Base-by-base conservation (phyloP, 2,329 filamentous ascomycete species). In the Phyllosticta citrichinensis region DNA sequence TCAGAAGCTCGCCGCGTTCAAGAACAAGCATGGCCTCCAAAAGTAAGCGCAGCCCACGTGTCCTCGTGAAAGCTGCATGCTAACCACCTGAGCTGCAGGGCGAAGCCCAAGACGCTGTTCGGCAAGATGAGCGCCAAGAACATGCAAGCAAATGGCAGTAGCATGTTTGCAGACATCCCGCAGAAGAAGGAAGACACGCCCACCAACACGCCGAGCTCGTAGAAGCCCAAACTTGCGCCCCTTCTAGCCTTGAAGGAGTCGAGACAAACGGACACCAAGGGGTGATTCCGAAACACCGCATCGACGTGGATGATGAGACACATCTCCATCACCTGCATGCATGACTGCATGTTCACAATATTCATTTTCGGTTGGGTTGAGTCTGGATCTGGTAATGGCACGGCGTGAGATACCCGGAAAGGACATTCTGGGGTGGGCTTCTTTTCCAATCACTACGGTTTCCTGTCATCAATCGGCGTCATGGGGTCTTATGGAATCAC, bases 21-120 rank as follows among this genome's bases (percentile, higher is more conserved):
- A 89, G 76, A 89, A 84, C 77, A 91, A 91, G 79, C 87, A 90
- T 69, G 86, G 86, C 64, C 82, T 82, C 76, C 93, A 91, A 87
- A 90, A 80, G 71, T 76, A 67, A 62, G 71, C 19, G 40, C 14
- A 4, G 27, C 55, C 17, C 25, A 27, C 14, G 2, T 52, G 40
- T 33, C 22, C 2, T 4, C 19, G 17, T 14, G 24, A 14, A 10
- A 33, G 52, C 14, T 52, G 54, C 14, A 30, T 50, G 51, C 27
- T 59, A 5, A 62, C 35, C 55, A 33, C 25, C 17, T 24, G 24
- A 11, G 1, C n/a, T 27, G 8, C 60, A 74, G 72, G 57, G 68
- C 70, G 24, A 74, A 74, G 70, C 72, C 73, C 27, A 70, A 74
- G 66, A 73, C 73, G 33, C 69, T 76, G 59, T 76, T 76, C 66